Base-by-base conservation (phyloP, 1,284 basidiomycete species). In the Apiotrichum sp. region DNA sequence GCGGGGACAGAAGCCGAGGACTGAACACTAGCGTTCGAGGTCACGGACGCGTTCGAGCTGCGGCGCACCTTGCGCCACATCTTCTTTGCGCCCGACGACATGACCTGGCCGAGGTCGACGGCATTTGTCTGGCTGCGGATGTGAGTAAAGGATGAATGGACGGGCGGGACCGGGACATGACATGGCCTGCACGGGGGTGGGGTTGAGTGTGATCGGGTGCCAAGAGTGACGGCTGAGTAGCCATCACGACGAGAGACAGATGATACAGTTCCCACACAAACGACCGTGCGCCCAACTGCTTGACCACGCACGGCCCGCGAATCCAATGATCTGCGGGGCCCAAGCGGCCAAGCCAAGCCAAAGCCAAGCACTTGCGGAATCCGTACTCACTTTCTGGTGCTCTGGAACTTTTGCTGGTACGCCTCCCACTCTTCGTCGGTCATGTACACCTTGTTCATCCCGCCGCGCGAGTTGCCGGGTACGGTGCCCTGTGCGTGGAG, bases 391-490 rank as follows among this genome's bases (percentile, higher is more conserved):
- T 53, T 54, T 70, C 53, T 54, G 14, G 52, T 57, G 50, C 63
- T 65, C 22, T 55, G 49, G 31, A 65, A 69, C 49, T 66, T 58
- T 33, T 56, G 60, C 59, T 71, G 70, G 60, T 75, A 74, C 33
- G 61, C 64, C 50, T 70, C 71, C 73, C 73, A 75, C 45, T 75
- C 69, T 32, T 59, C 66, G 61, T 75, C 73, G 4, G 64, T 72
- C 72, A 75, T 73, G 51, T 66, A 61, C 47, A 75, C 57, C 41
- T 53, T 64, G 33, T 52, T 62, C 11, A 59, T 42, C 9, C 50
- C 47, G 32, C 53, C 52, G 22, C 50, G 34, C 32, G 11, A 16
- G 10, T 34, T 33, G 16, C 40, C 53, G 34, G 44, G 57, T 29
- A 48, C 55, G 16, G 46, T 58, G 14, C 67, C 69, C 54, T 70